These are phyloP conservation scores for Andrographis paniculata DNA, from an alignment of 305 asterid genomes.

Conservation along the genomic window DNA sequence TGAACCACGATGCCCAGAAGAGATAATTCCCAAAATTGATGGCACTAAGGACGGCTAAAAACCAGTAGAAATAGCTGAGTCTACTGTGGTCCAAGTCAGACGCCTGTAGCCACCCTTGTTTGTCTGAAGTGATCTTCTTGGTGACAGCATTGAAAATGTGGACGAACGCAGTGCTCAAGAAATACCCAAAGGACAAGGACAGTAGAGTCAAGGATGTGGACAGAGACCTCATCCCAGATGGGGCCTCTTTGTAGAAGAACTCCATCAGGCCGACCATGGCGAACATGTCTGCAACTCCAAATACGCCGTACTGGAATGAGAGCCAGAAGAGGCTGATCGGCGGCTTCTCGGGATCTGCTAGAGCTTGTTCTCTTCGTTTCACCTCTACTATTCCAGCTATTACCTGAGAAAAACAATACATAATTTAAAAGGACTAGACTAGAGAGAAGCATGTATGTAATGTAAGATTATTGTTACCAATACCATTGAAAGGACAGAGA, in stretches of 20 bases:
- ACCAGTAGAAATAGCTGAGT: conserved; percentile 1
- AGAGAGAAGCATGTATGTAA: neutral
- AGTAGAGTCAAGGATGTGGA: conserved; percentile 26
- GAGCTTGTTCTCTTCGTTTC: conserved; percentile 37
- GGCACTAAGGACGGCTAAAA: neutral
- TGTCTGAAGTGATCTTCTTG: neutral
- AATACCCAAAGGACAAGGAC: conserved; percentile 29
- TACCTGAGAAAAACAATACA: neutral
- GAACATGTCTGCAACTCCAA: conserved; percentile 39
- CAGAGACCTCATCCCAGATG: conserved; percentile 34
- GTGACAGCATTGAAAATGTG: conserved; percentile 15
- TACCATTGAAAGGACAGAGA: conserved; percentile 37
- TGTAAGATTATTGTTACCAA: neutral
- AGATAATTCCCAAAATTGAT: neutral
- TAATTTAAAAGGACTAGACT: no score
- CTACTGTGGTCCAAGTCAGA: neutral
- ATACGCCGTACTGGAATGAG: conserved; percentile 31
- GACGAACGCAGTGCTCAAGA: conserved; percentile 30
- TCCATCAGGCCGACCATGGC: conserved; percentile 35
- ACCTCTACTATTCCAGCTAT: conserved; percentile 40
- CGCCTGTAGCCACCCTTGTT: neutral
- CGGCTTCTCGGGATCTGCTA: conserved; percentile 21
- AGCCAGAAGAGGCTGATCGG: conserved; percentile 37
- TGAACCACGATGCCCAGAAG: neutral
- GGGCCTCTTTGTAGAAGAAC: conserved; percentile 35